Conservation (phyloP, 768 basidiomycete genomes). For the Boletus rubroflammeus region DNA sequence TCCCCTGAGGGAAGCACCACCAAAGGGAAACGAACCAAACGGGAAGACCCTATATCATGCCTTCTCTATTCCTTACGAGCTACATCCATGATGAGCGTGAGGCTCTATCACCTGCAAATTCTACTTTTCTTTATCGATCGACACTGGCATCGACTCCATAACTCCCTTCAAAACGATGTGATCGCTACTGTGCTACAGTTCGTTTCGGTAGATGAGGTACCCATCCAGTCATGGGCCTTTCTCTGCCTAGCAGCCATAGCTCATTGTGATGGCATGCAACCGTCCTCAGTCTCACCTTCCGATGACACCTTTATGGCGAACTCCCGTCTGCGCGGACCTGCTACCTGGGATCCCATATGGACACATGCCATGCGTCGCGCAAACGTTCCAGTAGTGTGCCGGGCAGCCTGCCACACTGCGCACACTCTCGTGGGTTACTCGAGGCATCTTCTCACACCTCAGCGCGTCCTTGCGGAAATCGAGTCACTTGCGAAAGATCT, state of each 20-base stretch:
- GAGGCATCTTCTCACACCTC: conserved; percentile 45
- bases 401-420: conserved; percentile 75
- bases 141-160: conserved; percentile 67
- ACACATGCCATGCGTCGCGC: conserved; percentile 73
- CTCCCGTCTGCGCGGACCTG: conserved; percentile 11
- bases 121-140: conserved; percentile 82
- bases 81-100: conserved; percentile 30
- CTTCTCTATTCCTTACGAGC: conserved; percentile 50
- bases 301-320: not conserved
- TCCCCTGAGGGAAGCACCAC: conserved; percentile 30
- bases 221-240: conserved; percentile 82
- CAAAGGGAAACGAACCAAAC: conserved; percentile 48
- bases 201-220: conserved; percentile 59
- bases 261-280: conserved; percentile 37
- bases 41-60: conserved; percentile 56
- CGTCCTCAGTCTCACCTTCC: not conserved
- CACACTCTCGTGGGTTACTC: conserved; percentile 48
- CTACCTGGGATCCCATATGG: conserved; percentile 84
- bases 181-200: conserved; percentile 54
- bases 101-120: conserved; percentile 61
- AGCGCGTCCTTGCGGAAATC: conserved; percentile 66
- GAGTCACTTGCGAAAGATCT: conserved; percentile 78
- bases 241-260: conserved; percentile 75
- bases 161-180: conserved; percentile 53
- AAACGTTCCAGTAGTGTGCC: conserved; percentile 63